phyloP scores from a whole-genome alignment of 2,329 filamentous ascomycete genomes.

The Fusarium sambucinum region DNA sequence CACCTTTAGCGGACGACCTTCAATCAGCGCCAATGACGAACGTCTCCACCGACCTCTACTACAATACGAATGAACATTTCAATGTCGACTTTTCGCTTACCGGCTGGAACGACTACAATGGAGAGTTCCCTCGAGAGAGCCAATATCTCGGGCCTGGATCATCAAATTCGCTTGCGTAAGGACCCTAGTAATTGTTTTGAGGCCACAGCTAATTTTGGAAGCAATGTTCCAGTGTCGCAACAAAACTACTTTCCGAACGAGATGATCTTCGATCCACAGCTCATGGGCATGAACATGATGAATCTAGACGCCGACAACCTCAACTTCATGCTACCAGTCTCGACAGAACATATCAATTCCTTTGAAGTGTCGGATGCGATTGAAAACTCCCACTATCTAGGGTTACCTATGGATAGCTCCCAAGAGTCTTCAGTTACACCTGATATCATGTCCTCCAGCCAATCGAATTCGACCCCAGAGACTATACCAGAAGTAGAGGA shows the following conservation, averaged over 20 bases:
- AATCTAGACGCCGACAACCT: neutral
- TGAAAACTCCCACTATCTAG: neutral
- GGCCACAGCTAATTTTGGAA: neutral
- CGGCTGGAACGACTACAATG: neutral
- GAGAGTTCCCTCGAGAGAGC: neutral
- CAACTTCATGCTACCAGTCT: neutral
- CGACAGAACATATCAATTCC: rapidly evolving
- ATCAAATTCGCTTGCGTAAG: neutral
- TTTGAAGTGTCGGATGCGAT: rapidly evolving
- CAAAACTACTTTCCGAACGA: neutral
- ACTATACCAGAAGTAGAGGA: neutral
- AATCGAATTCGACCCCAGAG: neutral
- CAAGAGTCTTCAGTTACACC: neutral
- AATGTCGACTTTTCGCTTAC: neutral
- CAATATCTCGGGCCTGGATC: neutral
- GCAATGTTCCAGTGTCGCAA: neutral
- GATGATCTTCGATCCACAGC: neutral
- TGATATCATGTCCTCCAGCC: neutral
- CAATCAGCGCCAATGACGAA: rapidly evolving
- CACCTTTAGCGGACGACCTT: rapidly evolving
- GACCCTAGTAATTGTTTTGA: rapidly evolving
- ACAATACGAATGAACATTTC: rapidly evolving
- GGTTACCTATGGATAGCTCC: neutral
- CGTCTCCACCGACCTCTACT: rapidly evolving
- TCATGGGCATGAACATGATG: neutral